Evolutionary conservation across 108 stramenopile species (phyloP).

Genomic region (Cyclotella kingstonii): DNA sequence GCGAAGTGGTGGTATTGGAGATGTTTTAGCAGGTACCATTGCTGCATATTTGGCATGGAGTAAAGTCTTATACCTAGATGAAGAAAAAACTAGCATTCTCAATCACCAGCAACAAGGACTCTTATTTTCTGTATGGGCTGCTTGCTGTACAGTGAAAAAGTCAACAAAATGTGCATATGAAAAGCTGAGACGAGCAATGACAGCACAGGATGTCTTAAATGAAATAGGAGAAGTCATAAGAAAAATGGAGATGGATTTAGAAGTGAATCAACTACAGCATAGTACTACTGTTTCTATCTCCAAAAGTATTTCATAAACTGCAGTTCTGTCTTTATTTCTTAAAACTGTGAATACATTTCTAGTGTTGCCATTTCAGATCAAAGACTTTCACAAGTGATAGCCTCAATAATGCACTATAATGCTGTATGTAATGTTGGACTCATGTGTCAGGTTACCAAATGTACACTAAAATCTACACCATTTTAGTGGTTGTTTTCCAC

Average conservation of each 20-base stretch:
- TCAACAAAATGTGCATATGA: constrained; percentile 74
- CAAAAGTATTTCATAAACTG: too few relatives aligned
- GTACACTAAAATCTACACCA: too few relatives aligned
- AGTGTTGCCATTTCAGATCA: too few relatives aligned
- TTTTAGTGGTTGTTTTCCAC: too few relatives aligned
- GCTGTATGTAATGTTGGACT: too few relatives aligned
- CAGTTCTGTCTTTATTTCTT: too few relatives aligned
- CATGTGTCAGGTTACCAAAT: too few relatives aligned
- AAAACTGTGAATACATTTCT: too few relatives aligned
- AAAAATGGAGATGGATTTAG: constrained; percentile 46
- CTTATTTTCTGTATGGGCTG: constrained; percentile 62
- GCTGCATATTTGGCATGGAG: constrained; percentile 83
- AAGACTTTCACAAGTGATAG: too few relatives aligned
- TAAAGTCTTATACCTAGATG: constrained; percentile 38
- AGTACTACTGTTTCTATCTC: too few relatives aligned
- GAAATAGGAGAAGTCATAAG: constrained; percentile 63
- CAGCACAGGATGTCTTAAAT: constrained; percentile 80
- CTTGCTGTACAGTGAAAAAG: constrained; percentile 69
- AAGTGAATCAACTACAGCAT: too few relatives aligned
- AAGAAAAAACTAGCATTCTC: constrained; percentile 4
- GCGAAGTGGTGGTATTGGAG: constrained; percentile 97
- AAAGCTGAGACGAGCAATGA: constrained; percentile 73
- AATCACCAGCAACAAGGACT: constrained; percentile 13
- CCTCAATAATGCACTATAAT: too few relatives aligned
- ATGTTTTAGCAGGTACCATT: constrained; percentile 86